Percentiles rank a stretch among this genome's conserved stretches.
phyloP scores from a whole-genome alignment of 371 early-diverging fungal species.

The Mortierella sp. region DNA sequence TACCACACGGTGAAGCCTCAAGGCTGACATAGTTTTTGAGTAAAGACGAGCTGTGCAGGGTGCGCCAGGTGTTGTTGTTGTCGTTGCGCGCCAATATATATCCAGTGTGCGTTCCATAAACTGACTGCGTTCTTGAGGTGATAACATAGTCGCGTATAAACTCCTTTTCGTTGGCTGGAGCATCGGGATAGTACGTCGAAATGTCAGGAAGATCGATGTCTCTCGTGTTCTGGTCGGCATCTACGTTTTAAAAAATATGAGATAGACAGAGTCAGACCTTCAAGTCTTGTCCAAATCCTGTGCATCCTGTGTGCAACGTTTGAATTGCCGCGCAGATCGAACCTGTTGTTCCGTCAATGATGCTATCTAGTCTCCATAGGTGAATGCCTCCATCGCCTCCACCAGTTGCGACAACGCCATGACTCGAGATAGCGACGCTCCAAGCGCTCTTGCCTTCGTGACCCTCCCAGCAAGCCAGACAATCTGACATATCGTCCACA shows the following conservation, averaged over 20 bases:
- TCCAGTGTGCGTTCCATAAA: constrained; percentile 50
- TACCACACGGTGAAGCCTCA: constrained; percentile 66
- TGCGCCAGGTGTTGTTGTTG: constrained; percentile 51
- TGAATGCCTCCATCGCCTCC: constrained; percentile 85
- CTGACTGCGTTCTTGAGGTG: constrained; percentile 21
- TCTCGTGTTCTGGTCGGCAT: constrained; percentile 42
- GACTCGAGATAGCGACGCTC: constrained; percentile 73
- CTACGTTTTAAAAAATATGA: constrained; percentile 1
- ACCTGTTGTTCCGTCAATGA: constrained; percentile 70
- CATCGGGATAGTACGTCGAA: constrained; percentile 28
- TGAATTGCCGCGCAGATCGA: too few relatives aligned
- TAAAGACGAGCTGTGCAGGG: constrained; percentile 49
- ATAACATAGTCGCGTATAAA: constrained; percentile 51
- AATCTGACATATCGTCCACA: constrained; percentile 58
- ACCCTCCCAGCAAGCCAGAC: constrained; percentile 79
- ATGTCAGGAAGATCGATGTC: constrained; percentile 40
- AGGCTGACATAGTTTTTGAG: constrained; percentile 69
- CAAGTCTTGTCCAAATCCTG: neutral
- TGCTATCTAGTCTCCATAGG: constrained; percentile 71
- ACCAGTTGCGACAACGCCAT: constrained; percentile 69
- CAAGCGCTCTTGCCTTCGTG: constrained; percentile 88
- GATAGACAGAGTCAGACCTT: neutral
- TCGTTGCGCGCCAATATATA: constrained; percentile 59
- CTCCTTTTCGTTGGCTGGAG: constrained; percentile 26
- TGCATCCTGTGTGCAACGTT: too few relatives aligned